phyloP scores from a whole-genome alignment of 2,329 filamentous ascomycete genomes.

The Diaporthe ampelina region DNA sequence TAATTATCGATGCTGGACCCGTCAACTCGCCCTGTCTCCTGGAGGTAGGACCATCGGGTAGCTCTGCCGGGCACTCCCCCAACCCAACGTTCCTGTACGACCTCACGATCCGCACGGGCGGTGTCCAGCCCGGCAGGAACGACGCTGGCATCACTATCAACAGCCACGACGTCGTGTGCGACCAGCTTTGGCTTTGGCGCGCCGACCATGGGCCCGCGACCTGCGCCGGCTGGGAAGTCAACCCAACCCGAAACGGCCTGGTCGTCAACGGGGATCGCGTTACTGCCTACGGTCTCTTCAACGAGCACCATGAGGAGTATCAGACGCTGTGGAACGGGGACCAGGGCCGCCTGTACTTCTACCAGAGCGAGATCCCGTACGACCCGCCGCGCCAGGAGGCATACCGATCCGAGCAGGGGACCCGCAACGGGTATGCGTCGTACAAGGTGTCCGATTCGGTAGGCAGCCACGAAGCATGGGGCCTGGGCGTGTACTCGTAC shows the following conservation, averaged over 20 bases:
- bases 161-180: conserved; percentile 49
- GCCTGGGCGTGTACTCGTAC: conserved; percentile 51
- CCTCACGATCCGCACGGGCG: conserved; percentile 50
- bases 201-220: conserved; percentile 50
- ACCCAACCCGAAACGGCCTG: conserved; percentile 50
- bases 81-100: conserved; percentile 52
- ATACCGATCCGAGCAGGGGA: conserved; percentile 46
- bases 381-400: conserved; percentile 50
- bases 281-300: conserved; percentile 51
- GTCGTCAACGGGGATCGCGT: conserved; percentile 51
- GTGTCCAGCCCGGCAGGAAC: conserved; percentile 46
- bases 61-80: conserved; percentile 45
- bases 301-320: conserved; percentile 52
- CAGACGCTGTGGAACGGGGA: conserved; percentile 53
- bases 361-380: conserved; percentile 53
- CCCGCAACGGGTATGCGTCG: conserved; percentile 50
- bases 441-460: conserved; percentile 51
- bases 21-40: conserved; percentile 47
- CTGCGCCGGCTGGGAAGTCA: conserved; percentile 47
- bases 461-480: conserved; percentile 50
- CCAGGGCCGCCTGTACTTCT: conserved; percentile 51
- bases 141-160: conserved; percentile 50
- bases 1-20: conserved; percentile 51
- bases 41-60: conserved; percentile 47
- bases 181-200: conserved; percentile 53